Conservation (phyloP, 345 rosid genomes). For the Euphorbia pulcherrima region DNA sequence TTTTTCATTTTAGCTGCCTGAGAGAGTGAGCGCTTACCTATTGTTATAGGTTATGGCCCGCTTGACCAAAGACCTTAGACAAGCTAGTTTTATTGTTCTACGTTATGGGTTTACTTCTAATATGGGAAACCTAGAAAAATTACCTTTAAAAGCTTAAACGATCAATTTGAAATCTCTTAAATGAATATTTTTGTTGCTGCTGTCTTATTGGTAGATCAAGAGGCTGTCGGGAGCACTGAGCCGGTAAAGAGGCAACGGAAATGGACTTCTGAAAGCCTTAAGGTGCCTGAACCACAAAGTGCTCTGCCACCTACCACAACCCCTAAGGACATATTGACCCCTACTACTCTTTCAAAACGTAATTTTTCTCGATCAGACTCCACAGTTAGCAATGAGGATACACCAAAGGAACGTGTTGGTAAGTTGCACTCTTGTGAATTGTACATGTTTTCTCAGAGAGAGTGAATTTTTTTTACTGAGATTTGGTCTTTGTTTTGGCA, state of each 20-base stretch:
- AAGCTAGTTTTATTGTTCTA: neutral
- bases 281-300: constrained; percentile 56
- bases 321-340: constrained; percentile 42
- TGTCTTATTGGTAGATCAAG: constrained; percentile 54
- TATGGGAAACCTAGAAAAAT: neutral
- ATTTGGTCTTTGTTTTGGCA: constrained; percentile 31
- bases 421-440: constrained; percentile 25
- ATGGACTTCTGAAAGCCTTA: constrained; percentile 73
- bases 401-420: constrained; percentile 86
- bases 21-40: neutral
- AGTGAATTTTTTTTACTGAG: neutral
- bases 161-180: neutral
- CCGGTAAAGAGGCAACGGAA: constrained; percentile 82
- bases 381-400: constrained; percentile 46
- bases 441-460: neutral
- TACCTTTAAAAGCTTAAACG: neutral
- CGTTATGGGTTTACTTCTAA: neutral
- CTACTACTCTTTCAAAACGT: constrained; percentile 44
- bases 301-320: constrained; percentile 49
- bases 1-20: neutral
- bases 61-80: neutral
- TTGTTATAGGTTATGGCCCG: neutral
- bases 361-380: constrained; percentile 68
- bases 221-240: constrained; percentile 51
- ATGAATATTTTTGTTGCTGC: neutral